Conservation (phyloP, 2,329 filamentous ascomycete genomes). For the Aspergillus awamori region DNA sequence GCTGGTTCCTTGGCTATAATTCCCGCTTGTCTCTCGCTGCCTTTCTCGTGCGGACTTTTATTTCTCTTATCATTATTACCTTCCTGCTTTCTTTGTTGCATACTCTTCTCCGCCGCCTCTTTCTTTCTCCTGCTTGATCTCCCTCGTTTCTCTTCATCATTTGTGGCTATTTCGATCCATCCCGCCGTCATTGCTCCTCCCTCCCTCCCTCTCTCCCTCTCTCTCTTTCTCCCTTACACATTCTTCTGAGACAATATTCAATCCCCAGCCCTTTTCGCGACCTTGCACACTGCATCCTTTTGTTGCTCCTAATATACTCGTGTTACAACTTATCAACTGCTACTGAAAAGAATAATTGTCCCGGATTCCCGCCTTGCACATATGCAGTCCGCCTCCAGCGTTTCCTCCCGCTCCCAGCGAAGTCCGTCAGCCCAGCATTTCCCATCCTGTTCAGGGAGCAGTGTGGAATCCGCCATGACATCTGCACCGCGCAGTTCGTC, state of each 20-base stretch:
- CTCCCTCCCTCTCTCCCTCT: no score
- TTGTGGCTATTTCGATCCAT: not conserved
- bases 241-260: constrained; percentile 14
- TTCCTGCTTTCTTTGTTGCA: constrained; percentile 2
- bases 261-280: constrained; percentile 14
- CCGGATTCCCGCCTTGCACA: constrained; percentile 11
- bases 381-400: constrained; percentile 28
- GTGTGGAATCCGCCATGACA: constrained; percentile 51
- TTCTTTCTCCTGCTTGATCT: constrained; percentile 5
- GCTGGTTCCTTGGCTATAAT: constrained; percentile 7
- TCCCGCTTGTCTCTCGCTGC: not conserved
- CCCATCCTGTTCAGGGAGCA: constrained; percentile 49
- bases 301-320: constrained; percentile 9
- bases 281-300: constrained; percentile 17
- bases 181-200: not conserved
- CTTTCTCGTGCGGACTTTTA: not conserved
- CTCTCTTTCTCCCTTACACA: constrained; percentile 20
- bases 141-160: constrained; percentile 3
- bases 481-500: constrained; percentile 67
- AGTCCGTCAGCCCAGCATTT: constrained; percentile 42
- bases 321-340: not conserved
- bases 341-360: constrained; percentile 5
- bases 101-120: not conserved
- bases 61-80: not conserved
- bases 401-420: constrained; percentile 50